phyloP scores from a whole-genome alignment of 2,329 filamentous ascomycete species.

The Fusarium sp. region DNA sequence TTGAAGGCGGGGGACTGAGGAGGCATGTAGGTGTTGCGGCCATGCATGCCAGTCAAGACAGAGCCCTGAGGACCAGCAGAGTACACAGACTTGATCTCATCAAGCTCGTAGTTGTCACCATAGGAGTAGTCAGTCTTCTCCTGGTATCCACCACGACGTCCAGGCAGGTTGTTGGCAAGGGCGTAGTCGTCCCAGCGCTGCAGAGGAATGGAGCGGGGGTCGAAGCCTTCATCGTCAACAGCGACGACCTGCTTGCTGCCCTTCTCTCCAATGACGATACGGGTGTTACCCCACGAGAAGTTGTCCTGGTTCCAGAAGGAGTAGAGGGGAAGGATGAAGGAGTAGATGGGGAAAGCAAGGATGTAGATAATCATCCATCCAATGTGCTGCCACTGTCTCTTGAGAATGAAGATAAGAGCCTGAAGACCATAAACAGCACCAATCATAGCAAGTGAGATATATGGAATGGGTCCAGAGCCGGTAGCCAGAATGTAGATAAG shows the following conservation, averaged over 20 bases:
- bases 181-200: conserved; percentile 99
- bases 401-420: conserved; percentile 94
- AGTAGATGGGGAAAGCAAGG: conserved; percentile 94
- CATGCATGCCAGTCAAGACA: conserved; percentile 84
- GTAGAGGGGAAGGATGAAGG: conserved; percentile 90
- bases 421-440: conserved; percentile 95
- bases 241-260: conserved; percentile 91
- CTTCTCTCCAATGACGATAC: conserved; percentile 95
- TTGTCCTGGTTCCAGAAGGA: conserved; percentile 99
- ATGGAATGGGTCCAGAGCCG: conserved; percentile 78
- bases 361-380: conserved; percentile 99
- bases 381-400: conserved; percentile 97
- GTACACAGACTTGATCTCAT: conserved; percentile 97
- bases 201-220: conserved; percentile 91
- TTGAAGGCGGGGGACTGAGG: conserved; percentile 83
- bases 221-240: conserved; percentile 85
- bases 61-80: conserved; percentile 91
- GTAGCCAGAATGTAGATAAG: conserved; percentile 84
- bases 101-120: conserved; percentile 90
- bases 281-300: conserved; percentile 98
- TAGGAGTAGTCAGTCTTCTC: conserved; percentile 76
- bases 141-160: conserved; percentile 79
- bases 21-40: conserved; percentile 80
- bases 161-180: conserved; percentile 84
- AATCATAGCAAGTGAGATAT: conserved; percentile 89